These are phyloP conservation scores for Populus tomentosa DNA, from an alignment of 441 rosid species.

Conservation along the genomic window DNA sequence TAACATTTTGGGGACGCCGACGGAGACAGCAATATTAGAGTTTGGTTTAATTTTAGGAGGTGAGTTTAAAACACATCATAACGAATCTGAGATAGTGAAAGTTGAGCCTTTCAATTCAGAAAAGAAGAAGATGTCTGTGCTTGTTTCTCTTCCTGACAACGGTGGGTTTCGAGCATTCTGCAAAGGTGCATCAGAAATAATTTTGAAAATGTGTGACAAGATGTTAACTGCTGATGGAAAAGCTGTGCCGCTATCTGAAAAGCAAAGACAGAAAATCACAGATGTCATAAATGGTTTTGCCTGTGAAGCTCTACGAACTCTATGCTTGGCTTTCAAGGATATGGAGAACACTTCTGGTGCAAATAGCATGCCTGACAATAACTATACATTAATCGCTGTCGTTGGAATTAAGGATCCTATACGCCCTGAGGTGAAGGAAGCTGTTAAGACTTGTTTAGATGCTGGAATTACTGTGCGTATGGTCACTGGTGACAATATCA, in stretches of 20 bases:
- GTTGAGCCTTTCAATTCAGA: conserved; percentile 66
- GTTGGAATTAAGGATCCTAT: conserved; percentile 53
- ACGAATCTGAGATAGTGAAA: conserved; percentile 38
- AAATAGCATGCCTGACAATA: conserved; percentile 44
- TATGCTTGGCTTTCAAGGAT: conserved; percentile 63
- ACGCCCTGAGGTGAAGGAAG: conserved; percentile 40
- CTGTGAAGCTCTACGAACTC: conserved; percentile 61
- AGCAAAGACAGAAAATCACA: conserved; percentile 34
- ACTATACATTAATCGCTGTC: conserved; percentile 34
- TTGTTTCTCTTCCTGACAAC: conserved; percentile 39
- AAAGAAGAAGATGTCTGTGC: conserved; percentile 62
- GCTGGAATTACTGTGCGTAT: conserved; percentile 48
- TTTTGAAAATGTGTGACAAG: conserved; percentile 38
- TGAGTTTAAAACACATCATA: conserved; percentile 35
- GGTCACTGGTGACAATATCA: conserved; percentile 57
- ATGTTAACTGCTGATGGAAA: conserved; percentile 28
- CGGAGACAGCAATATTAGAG: conserved; percentile 61
- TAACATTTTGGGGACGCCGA: conserved; percentile 54
- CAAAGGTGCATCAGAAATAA: conserved; percentile 61
- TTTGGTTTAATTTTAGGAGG: conserved; percentile 59
- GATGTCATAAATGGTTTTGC: conserved; percentile 59
- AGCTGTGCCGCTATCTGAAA: conserved; percentile 27
- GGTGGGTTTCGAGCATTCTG: conserved; percentile 35
- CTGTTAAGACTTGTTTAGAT: conserved; percentile 36
- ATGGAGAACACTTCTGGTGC: conserved; percentile 23